phyloP scores from a whole-genome alignment of 768 basidiomycete species.

The Pulveroboletus sp. region DNA sequence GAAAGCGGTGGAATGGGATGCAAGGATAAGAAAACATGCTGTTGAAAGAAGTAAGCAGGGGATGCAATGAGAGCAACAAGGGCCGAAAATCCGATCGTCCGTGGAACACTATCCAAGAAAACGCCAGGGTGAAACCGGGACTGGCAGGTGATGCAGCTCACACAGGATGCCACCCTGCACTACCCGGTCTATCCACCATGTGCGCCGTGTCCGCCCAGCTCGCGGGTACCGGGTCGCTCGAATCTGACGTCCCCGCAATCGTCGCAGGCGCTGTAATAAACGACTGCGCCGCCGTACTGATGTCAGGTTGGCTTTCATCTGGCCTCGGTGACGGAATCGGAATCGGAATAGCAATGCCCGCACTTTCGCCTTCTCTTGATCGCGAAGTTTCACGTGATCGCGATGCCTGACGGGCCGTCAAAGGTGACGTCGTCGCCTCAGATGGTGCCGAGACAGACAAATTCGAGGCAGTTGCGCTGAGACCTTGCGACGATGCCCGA shows the following conservation, averaged over 20 bases:
- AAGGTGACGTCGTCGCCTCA: conserved; percentile 21
- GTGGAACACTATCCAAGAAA: not conserved
- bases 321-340: conserved; percentile 23
- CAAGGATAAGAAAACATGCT: too few relatives aligned
- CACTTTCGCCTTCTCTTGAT: conserved; percentile 14
- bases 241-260: conserved; percentile 52
- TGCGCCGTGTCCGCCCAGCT: conserved; percentile 48
- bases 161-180: conserved; percentile 36
- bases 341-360: conserved; percentile 28
- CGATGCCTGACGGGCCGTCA: conserved; percentile 19
- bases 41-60: too few relatives aligned
- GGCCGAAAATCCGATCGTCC: conserved; percentile 10
- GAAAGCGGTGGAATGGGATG: too few relatives aligned
- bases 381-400: conserved; percentile 14
- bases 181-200: conserved; percentile 41
- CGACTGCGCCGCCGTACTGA: conserved; percentile 68
- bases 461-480: conserved; percentile 16
- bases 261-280: conserved; percentile 68
- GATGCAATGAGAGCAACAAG: too few relatives aligned
- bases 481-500: conserved; percentile 15
- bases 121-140: too few relatives aligned
- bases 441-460: conserved; percentile 26
- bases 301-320: conserved; percentile 49
- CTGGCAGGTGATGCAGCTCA: conserved; percentile 19
- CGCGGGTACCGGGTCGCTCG: conserved; percentile 43